Evolutionary conservation across 768 basidiomycete species (phyloP).

Genomic region (Antrodiella citrinella): DNA sequence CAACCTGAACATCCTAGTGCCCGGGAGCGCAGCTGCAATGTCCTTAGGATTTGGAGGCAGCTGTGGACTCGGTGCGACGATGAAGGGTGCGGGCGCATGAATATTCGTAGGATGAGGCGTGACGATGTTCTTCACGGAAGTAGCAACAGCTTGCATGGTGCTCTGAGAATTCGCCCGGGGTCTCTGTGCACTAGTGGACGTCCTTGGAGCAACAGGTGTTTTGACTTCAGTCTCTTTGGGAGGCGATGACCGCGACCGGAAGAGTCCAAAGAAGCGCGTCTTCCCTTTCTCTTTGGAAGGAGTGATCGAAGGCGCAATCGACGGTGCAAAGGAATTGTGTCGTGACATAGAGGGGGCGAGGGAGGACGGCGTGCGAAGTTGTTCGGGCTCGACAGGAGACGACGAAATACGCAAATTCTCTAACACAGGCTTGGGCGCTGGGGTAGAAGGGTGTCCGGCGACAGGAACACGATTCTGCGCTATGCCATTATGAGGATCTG

Average conservation of each 20-base stretch:
- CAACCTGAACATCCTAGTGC: conserved; percentile 50
- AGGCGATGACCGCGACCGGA: conserved; percentile 24
- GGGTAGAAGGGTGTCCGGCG: conserved; percentile 24
- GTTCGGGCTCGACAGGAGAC: conserved; percentile 35
- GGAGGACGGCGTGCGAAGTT: conserved; percentile 59
- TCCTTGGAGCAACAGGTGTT: conserved; percentile 1
- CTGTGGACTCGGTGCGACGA: conserved; percentile 6
- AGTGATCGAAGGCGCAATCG: conserved; percentile 9
- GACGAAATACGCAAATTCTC: conserved; percentile 11
- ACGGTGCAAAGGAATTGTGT: conserved; percentile 13
- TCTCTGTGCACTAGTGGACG: conserved; percentile 6
- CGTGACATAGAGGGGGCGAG: conserved; percentile 40
- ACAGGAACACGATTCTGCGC: conserved; percentile 20
- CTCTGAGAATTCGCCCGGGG: conserved; percentile 10
- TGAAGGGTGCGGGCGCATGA: conserved; percentile 8
- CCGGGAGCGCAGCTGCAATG: conserved; percentile 13
- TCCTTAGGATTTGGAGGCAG: conserved; percentile 16
- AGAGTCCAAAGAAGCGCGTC: conserved; percentile 32
- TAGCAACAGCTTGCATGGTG: conserved; percentile 11
- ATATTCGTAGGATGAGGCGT: conserved; percentile 8
- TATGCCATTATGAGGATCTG: conserved; percentile 19
- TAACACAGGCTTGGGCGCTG: conserved; percentile 17
- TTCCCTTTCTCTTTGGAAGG: conserved; percentile 31
- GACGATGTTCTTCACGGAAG: conserved; percentile 9
- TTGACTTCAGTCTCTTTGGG: conserved; percentile 16